These are phyloP conservation scores for Wallacemonas sp. DNA, from an alignment of 208 protist genomes.

Conservation along the genomic window DNA sequence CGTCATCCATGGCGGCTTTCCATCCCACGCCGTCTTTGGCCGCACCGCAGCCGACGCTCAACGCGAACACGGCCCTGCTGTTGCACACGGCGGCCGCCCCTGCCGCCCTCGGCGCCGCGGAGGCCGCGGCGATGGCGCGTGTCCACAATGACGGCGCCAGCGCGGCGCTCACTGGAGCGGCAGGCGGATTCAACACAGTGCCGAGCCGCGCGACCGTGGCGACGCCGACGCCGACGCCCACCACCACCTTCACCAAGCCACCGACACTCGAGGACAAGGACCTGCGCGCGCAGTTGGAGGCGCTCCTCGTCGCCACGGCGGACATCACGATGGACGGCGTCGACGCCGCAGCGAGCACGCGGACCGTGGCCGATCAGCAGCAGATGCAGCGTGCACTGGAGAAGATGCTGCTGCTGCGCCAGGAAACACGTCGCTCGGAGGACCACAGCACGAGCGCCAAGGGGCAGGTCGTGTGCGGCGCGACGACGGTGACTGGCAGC, in stretches of 20 bases:
- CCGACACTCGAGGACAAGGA: conserved; percentile 16
- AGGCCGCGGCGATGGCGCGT: background rate
- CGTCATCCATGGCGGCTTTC: too few relatives aligned
- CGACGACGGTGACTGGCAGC: too few relatives aligned
- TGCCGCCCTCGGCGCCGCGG: background rate
- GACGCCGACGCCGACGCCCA: background rate
- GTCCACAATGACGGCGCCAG: background rate
- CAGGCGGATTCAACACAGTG: background rate
- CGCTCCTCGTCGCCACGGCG: conserved; percentile 28
- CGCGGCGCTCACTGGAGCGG: background rate
- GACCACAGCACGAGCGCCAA: background rate
- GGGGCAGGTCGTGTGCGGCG: too few relatives aligned
- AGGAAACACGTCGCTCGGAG: background rate
- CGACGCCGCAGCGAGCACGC: conserved; percentile 20
- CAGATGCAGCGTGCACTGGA: conserved; percentile 30
- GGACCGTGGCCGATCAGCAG: conserved; percentile 2
- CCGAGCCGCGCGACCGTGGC: background rate
- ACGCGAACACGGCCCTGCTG: conserved; percentile 4
- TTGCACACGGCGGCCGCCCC: conserved; percentile 4
- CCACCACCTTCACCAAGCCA: background rate
- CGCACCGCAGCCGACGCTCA: background rate
- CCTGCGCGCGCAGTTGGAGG: conserved; percentile 36
- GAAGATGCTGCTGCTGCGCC: conserved; percentile 25
- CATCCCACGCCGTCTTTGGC: too few relatives aligned
- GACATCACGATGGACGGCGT: conserved; percentile 22